phyloP scores from a whole-genome alignment of 208 protist genomes.

The Leishmania aethiopica region DNA sequence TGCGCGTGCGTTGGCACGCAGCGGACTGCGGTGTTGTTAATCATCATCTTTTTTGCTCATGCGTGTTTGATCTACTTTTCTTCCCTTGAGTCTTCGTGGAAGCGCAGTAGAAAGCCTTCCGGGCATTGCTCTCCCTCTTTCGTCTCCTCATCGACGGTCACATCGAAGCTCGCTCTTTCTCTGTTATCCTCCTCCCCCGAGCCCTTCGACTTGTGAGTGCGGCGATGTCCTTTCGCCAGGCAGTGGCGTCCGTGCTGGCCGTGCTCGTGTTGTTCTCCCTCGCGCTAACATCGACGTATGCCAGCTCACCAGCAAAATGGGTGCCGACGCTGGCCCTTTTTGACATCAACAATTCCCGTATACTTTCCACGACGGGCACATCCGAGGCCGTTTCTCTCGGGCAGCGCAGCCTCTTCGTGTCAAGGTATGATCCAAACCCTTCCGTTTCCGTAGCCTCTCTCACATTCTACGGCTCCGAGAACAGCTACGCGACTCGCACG shows the following conservation, averaged over 20 bases:
- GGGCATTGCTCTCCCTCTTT: not conserved
- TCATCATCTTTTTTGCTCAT: not conserved
- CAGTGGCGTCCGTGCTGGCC: not conserved
- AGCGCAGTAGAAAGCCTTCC: not conserved
- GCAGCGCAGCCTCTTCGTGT: slow-evolving; percentile 24
- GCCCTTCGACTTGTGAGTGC: not conserved
- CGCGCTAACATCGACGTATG: not conserved
- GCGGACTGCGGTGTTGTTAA: not conserved
- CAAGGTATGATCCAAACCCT: slow-evolving; percentile 9
- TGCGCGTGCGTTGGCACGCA: not conserved
- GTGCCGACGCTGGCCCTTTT: slow-evolving; percentile 18
- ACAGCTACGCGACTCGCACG: not conserved
- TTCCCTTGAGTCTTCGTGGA: not conserved
- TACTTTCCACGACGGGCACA: slow-evolving; percentile 16
- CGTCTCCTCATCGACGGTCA: not conserved
- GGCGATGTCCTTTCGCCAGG: not conserved
- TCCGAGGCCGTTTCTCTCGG: slow-evolving; percentile 8
- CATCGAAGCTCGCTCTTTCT: not conserved
- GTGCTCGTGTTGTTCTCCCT: not conserved
- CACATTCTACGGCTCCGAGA: slow-evolving; percentile 8
- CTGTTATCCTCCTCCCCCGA: not conserved
- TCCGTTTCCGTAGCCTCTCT: slow-evolving; percentile 17
- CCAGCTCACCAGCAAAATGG: not conserved
- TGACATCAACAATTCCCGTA: slow-evolving; percentile 28
- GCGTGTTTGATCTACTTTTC: not conserved